Conservation (phyloP, 768 basidiomycete species). For the Lactarius akahatsu region DNA sequence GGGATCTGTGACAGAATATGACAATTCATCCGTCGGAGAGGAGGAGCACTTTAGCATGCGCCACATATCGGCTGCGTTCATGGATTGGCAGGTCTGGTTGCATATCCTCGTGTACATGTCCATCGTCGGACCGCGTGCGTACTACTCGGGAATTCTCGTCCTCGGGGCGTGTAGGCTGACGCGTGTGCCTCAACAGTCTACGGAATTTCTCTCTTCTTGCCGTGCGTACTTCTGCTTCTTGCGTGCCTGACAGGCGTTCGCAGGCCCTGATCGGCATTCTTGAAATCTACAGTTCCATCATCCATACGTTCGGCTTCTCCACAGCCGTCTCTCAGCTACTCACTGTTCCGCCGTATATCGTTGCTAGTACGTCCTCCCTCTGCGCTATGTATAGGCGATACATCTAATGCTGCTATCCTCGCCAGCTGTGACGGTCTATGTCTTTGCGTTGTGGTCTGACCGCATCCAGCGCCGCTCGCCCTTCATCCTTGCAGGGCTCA, state of each 20-base stretch:
- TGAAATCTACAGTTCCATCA: slow-evolving; percentile 10
- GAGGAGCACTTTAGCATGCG: slow-evolving; percentile 58
- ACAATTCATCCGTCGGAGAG: slow-evolving; percentile 56
- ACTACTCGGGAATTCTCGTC: neutral
- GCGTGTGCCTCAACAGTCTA: slow-evolving; percentile 45
- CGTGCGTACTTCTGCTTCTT: slow-evolving; percentile 43
- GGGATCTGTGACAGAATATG: slow-evolving; percentile 43
- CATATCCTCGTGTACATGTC: slow-evolving; percentile 62
- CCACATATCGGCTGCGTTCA: slow-evolving; percentile 52
- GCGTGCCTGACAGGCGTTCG: neutral
- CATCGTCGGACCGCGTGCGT: slow-evolving; percentile 57
- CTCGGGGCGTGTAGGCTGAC: neutral
- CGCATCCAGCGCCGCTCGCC: slow-evolving; percentile 51
- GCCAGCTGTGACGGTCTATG: slow-evolving; percentile 51
- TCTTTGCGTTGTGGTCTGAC: slow-evolving; percentile 61
- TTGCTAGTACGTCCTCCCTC: slow-evolving; percentile 49
- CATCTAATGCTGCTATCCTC: neutral
- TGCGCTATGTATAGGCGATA: neutral
- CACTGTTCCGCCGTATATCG: slow-evolving; percentile 64
- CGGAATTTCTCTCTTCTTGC: slow-evolving; percentile 69
- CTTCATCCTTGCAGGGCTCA: slow-evolving; percentile 54
- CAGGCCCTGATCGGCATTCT: neutral
- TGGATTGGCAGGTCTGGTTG: slow-evolving; percentile 67
- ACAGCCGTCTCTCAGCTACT: slow-evolving; percentile 56
- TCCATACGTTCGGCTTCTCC: slow-evolving; percentile 51